Base-by-base conservation (phyloP, 108 stramenopile genomes). In the Fistulifera pelliculosa region DNA sequence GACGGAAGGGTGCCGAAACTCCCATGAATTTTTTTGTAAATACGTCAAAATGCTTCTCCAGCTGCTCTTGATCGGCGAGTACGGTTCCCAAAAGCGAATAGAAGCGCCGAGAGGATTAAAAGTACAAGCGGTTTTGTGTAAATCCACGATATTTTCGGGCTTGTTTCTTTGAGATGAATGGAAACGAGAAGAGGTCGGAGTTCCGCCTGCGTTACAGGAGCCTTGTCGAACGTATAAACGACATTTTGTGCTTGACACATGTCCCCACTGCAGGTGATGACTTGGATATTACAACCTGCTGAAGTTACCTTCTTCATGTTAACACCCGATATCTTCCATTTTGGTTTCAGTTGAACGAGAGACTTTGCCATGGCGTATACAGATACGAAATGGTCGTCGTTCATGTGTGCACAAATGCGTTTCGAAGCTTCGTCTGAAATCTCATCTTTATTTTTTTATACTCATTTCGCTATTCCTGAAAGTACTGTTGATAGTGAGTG, bases 121-220 rank as follows among this genome's bases (percentile, higher is more conserved):
- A 71, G 38, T 12, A 62, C 57, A 7, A 68, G 24, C 8, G 73
- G 67, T 25, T 73, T 62, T 27, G 66, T 61, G 4, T 62, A 19
- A 28, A 74, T 22, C 73, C 73, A 74, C 18, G 35, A 18, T n/a
- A 48, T 16, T 51, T 64, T 60, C 4, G 73, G 67, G n/a, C 56
- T 23, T 27, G 60, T 64, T 2, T 68, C 62, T 40, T 58, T n/a
- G 35, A 43, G 52, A 18, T 61, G 66, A 11, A 74, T 18, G 24
- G 47, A 16, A 11, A 53, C 12, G 54, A 68, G 12, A 15, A 49
- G 49, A 1, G 18, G 40, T 43, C 43, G 39, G 19, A 25, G 4
- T 18, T 69, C 54, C 13, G 58, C n/a, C 40, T 41, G 25, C 19
- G 55, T 43, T 16, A 43, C 2, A 15, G 68, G 40, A 0, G 66